Evolutionary conservation across 1,284 basidiomycete genomes (phyloP), one percentile per base, ranked within the genome.

Genomic region (Uromyces viciae-fabae): DNA sequence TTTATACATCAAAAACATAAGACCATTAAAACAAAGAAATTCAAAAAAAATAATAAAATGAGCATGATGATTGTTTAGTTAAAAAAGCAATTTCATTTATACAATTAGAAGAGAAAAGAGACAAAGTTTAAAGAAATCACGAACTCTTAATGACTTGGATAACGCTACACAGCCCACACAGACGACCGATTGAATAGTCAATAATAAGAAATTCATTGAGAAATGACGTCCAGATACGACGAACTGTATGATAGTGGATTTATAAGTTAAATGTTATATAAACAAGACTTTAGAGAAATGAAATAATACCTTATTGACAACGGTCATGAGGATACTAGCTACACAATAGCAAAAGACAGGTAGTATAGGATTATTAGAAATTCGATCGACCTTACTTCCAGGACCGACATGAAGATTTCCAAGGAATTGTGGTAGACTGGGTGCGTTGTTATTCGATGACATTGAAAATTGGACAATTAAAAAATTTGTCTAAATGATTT

Each of bases 301-400:
- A 31, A 28, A 31, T 43, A 43, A 64, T 82, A 94, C 94, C 89
- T 99, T 98, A 89, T 98, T 98, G 82, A 98, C 91, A 68, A 99
- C 90, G 0, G 97, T 99, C 97, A 99, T 99, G 80, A 95, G 88
- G 84, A 99, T 98, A 56, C 94, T 95, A 2, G 96, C 94, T 38
- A 92, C 84, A 86, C 97, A 99, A 87, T 99, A 99, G 85, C 92
- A 93, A 81, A 93, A 82, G 83, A 98, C 92, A 42, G 95, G 91
- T 11, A 92, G 88, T 46, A 91, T 91, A 90, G 86, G 83, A 62
- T 82, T 76, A 58, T 58, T 82, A 42, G 58, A 19, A 0, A 81
- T 58, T 31, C 40, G 52, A 73, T 80, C 78, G 46, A 74, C 46
- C 33, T 52, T 28, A 43, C 72, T 75, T n/a, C 40, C 75, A 15